phyloP scores from a whole-genome alignment of 2,329 filamentous ascomycete genomes.

The Phoma sp. region DNA sequence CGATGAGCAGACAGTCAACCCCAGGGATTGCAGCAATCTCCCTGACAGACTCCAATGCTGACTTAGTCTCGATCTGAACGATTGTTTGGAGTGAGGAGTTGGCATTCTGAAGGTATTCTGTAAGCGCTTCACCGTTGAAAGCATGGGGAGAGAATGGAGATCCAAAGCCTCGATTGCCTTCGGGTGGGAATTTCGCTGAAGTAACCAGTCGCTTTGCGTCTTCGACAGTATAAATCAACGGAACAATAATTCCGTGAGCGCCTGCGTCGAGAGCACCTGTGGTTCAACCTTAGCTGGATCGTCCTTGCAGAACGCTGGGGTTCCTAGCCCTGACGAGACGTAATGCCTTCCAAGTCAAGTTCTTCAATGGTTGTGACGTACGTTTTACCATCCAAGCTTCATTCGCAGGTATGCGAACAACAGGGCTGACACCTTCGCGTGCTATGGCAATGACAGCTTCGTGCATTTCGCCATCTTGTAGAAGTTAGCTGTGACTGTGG shows the following conservation, averaged over 20 bases:
- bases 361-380: slow-evolving; percentile 27
- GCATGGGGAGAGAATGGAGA: slow-evolving; percentile 59
- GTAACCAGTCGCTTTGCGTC: slow-evolving; percentile 60
- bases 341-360: neutral
- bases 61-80: slow-evolving; percentile 54
- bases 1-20: slow-evolving; percentile 60
- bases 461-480: slow-evolving; percentile 59
- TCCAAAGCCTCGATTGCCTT: slow-evolving; percentile 62
- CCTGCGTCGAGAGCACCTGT: slow-evolving; percentile 63
- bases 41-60: slow-evolving; percentile 48
- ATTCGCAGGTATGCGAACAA: slow-evolving; percentile 60
- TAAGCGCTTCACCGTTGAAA: slow-evolving; percentile 49
- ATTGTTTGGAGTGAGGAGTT: slow-evolving; percentile 61
- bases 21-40: slow-evolving; percentile 60
- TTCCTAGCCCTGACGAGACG: too few species aligned
- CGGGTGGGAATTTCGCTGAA: slow-evolving; percentile 62
- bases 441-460: slow-evolving; percentile 60
- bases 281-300: too few species aligned
- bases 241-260: slow-evolving; percentile 64
- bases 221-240: slow-evolving; percentile 59
- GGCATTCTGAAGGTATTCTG: slow-evolving; percentile 61
- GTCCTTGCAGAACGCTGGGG: neutral
- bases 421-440: slow-evolving; percentile 51
- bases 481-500: slow-evolving; percentile 7
- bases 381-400: slow-evolving; percentile 68